Percentiles rank a stretch among this genome's conserved stretches.
Evolutionary conservation across 1,284 basidiomycete species (phyloP).

Genomic region (Ustilago tritici): DNA sequence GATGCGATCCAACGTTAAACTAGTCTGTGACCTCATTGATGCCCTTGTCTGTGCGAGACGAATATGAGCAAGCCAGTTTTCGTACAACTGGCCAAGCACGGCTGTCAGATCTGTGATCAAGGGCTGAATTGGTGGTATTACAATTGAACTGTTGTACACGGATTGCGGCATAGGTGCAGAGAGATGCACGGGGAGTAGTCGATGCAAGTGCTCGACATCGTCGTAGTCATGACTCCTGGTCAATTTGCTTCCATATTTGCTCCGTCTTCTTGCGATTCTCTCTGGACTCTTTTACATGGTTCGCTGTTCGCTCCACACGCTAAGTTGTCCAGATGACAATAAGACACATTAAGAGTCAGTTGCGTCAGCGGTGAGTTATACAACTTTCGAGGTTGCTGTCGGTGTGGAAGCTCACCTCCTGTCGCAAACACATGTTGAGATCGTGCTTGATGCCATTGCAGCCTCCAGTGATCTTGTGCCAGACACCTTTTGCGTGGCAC

Average conservation of each 20-base stretch:
- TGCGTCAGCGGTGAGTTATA: not conserved
- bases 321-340: not conserved
- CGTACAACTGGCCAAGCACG: not conserved
- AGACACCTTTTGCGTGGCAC: slow-evolving; percentile 49
- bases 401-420: slow-evolving; percentile 43
- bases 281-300: slow-evolving; percentile 37
- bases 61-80: not conserved
- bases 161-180: not conserved
- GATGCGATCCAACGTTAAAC: no score
- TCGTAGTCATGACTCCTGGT: slow-evolving; percentile 34
- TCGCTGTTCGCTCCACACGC: slow-evolving; percentile 44
- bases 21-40: no score
- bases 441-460: slow-evolving; percentile 60
- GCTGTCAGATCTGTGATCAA: not conserved
- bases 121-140: slow-evolving; percentile 9
- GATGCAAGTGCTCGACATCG: not conserved
- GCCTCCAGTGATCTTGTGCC: slow-evolving; percentile 53
- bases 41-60: not conserved
- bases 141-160: slow-evolving; percentile 20
- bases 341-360: not conserved
- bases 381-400: not conserved
- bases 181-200: not conserved
- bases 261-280: slow-evolving; percentile 49
- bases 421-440: slow-evolving; percentile 56
- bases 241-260: slow-evolving; percentile 53